Conservation (phyloP, 305 asterid species). For the Fraxinus floribunda region DNA sequence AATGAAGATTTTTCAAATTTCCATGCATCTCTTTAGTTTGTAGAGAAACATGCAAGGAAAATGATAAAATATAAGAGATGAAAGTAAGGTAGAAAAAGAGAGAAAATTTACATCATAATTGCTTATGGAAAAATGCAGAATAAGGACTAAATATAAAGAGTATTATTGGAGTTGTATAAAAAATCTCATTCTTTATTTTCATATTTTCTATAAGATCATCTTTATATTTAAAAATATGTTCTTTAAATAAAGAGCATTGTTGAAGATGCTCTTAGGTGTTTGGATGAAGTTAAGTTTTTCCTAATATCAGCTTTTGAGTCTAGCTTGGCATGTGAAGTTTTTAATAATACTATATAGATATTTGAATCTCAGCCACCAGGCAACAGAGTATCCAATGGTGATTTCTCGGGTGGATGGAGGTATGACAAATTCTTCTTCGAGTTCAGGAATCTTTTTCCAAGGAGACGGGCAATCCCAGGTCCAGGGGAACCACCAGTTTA, state of each 20-base stretch:
- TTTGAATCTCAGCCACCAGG: constrained; percentile 50
- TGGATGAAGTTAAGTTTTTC: constrained; percentile 4
- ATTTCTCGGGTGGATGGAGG: constrained; percentile 75
- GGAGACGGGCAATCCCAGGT: constrained; percentile 70
- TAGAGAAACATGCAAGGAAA: neutral
- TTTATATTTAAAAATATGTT: neutral
- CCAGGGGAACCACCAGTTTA: constrained; percentile 59
- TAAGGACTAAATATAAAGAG: neutral
- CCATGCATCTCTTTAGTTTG: neutral
- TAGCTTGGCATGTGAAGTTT: constrained; percentile 19
- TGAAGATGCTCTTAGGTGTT: constrained; percentile 1
- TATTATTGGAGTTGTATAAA: neutral
- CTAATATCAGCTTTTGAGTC: constrained; percentile 16
- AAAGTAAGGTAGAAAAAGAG: neutral
- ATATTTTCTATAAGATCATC: neutral
- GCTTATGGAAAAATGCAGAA: neutral
- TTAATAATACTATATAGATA: constrained; percentile 38
- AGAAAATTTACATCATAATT: neutral
- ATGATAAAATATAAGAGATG: neutral
- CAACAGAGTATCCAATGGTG: constrained; percentile 53
- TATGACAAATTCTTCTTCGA: constrained; percentile 71
- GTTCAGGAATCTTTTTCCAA: constrained; percentile 82
- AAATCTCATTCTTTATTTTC: neutral
- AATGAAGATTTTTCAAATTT: neutral
- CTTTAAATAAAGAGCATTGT: neutral